These are phyloP conservation scores for Botryotinia calthae DNA, from an alignment of 2,329 filamentous ascomycete genomes.

Conservation along the genomic window DNA sequence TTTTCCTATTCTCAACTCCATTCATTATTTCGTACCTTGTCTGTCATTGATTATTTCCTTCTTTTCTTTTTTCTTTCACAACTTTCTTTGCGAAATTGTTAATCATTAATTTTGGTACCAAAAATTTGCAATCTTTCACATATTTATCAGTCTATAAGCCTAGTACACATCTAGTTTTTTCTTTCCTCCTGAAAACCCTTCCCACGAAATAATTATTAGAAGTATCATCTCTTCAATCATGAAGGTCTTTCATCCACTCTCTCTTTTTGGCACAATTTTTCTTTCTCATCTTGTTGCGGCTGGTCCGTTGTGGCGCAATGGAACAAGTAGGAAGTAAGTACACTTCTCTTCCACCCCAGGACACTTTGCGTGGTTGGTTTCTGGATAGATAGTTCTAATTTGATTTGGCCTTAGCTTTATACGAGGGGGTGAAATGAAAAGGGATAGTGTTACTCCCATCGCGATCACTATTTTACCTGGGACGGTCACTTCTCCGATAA, in stretches of 20 bases:
- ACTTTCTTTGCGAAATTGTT: background rate
- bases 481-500: background rate
- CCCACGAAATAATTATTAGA: background rate
- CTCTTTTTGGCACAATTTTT: background rate
- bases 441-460: background rate
- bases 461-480: constrained; percentile 8
- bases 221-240: background rate
- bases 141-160: background rate
- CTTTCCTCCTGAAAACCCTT: background rate
- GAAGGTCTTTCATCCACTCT: background rate
- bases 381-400: background rate
- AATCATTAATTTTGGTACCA: background rate
- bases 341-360: background rate
- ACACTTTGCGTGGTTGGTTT: background rate
- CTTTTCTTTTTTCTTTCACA: background rate
- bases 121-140: background rate
- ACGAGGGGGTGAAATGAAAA: background rate
- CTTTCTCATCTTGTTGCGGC: constrained; percentile 2
- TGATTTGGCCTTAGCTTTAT: background rate
- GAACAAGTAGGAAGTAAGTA: constrained; percentile 14
- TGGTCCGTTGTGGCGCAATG: constrained; percentile 14
- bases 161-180: background rate
- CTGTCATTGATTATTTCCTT: constrained; percentile 10
- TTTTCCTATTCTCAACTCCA: background rate
- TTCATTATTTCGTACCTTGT: constrained; percentile 2